Base-by-base conservation (phyloP, 1,284 basidiomycete genomes). In the Ganoderma boninense region DNA sequence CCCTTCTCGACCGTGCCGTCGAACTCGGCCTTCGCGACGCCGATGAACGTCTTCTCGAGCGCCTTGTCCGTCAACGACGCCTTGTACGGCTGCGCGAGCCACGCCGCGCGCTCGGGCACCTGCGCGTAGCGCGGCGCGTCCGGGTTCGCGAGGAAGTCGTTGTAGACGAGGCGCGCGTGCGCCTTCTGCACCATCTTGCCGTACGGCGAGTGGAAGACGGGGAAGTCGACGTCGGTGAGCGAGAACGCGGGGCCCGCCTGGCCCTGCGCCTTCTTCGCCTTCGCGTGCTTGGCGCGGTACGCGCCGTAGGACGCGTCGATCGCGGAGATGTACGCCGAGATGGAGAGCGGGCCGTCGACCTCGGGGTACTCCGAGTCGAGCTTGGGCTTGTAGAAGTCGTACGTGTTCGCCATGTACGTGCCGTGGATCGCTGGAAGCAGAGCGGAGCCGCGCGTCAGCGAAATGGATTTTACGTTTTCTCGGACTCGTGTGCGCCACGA, bases 141-240 rank as follows among this genome's bases (percentile, higher is more conserved):
- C 44, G 97, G 95, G 82, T 92, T 89, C 72, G 91, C 84, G 76
- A 96, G 85, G 87, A 95, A 99, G 86, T 99, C 97, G 81, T 97
- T 96, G 88, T 90, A 97, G 76, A 94, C 83, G 78, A 99, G 84
- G 71, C 97, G 95, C n/a, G 94, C 97, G 82, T 97, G 93, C 59
- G 95, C 97, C 86, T 99, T 99, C 83, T 98, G 95, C 62, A 98
- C 97, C 81, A 98, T 95, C 87, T 99, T 99, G 84, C 97, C 96
- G 84, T 99, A 99, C 1, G 97, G 97, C 75, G 89, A 91, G 88
- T 98, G 96, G 89, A 97, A 95, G 79, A 97, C 90, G 73, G 93
- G 89, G 81, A 95, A 97, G 85, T 98, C 96, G 80, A 97, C 89
- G 79, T 92, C 89, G 71, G 91, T 90, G 56, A 97, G 87, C 56